Conservation (phyloP, 169 alveolate species). For the Eimeria zaria region DNA sequence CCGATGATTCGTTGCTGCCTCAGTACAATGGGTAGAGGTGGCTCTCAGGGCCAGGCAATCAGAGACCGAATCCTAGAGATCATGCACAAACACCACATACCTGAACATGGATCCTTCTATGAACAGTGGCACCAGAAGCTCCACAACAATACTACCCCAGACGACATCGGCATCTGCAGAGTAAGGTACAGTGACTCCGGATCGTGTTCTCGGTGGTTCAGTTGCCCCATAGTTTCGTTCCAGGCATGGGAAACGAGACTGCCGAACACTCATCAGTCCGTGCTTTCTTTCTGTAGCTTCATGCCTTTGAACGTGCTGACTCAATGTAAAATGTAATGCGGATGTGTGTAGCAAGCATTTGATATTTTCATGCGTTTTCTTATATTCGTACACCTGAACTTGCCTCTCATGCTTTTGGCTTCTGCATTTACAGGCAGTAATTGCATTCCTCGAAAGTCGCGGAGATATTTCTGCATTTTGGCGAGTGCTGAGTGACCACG, state of each 20-base stretch:
- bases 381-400: not conserved
- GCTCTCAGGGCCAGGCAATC: slow-evolving; percentile 96
- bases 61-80: slow-evolving; percentile 95
- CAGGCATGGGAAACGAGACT: not conserved
- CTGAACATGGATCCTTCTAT: slow-evolving; percentile 92
- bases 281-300: not conserved
- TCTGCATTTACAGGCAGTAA: slow-evolving; percentile 88
- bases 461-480: slow-evolving; percentile 93
- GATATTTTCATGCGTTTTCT: not conserved
- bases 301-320: not conserved
- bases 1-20: slow-evolving; percentile 81
- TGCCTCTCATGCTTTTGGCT: not conserved
- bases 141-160: slow-evolving; percentile 97
- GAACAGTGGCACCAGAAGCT: slow-evolving; percentile 98
- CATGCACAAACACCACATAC: slow-evolving; percentile 94
- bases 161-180: slow-evolving; percentile 93
- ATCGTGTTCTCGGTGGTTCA: too few relatives aligned
- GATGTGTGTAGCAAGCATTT: not conserved
- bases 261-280: not conserved
- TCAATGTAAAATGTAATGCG: not conserved
- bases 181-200: not conserved
- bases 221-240: too few relatives aligned
- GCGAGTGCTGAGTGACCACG: slow-evolving; percentile 91
- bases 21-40: slow-evolving; percentile 94
- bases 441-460: slow-evolving; percentile 91